Evolutionary conservation across 164 flowering plant species (phyloP).

Genomic region (Aristolochia contorta): DNA sequence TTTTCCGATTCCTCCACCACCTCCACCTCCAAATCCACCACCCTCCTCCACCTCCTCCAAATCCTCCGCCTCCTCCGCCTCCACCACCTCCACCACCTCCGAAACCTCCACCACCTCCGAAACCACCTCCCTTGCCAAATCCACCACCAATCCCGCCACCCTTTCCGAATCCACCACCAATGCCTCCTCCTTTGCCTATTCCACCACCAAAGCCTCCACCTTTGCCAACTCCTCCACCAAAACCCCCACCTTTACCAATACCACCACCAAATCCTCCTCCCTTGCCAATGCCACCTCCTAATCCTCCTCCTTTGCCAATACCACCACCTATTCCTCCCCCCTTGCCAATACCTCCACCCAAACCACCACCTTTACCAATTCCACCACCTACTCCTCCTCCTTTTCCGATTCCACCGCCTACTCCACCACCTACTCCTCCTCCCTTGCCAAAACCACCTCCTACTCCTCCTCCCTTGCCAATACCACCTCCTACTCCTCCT

Average conservation of each 20-base stretch:
- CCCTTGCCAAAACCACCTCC: constrained; percentile 2
- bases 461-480: not conserved
- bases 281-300: not conserved
- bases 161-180: not conserved
- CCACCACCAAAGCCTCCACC: constrained; percentile 5
- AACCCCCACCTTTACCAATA: not conserved
- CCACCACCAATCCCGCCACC: constrained; percentile 6
- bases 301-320: constrained; percentile 1
- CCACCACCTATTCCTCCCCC: constrained; percentile 9
- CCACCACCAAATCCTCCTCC: constrained; percentile 4
- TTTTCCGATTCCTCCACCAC: not conserved
- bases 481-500: constrained; percentile 1
- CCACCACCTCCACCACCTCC: constrained; percentile 2
- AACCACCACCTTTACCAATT: not conserved
- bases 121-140: not conserved
- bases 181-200: not conserved
- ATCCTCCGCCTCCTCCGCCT: not conserved
- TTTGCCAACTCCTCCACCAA: not conserved
- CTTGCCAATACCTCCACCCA: constrained; percentile 10
- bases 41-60: constrained; percentile 5
- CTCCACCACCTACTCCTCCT: not conserved
- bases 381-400: constrained; percentile 4
- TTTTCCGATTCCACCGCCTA: not conserved
- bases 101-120: not conserved
- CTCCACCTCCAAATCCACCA: not conserved